These are phyloP conservation scores for Epichloe brachyelytri DNA, from an alignment of 2,329 filamentous ascomycete genomes.

Conservation along the genomic window DNA sequence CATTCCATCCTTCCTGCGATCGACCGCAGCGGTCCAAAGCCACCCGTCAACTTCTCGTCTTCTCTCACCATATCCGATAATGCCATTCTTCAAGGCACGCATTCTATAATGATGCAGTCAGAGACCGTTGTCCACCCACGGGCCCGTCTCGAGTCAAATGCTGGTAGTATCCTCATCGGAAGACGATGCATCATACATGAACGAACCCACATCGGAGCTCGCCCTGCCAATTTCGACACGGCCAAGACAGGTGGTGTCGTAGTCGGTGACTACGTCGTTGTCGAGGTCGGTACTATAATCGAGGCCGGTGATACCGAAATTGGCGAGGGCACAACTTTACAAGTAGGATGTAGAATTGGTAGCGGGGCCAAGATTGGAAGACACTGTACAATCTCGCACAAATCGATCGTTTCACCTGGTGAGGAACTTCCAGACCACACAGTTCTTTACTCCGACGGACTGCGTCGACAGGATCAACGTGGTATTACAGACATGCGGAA, in stretches of 20 bases:
- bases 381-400: conserved; percentile 59
- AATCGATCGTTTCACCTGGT: conserved; percentile 44
- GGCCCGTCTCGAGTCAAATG: conserved; percentile 61
- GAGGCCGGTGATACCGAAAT: conserved; percentile 50
- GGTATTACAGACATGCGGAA: conserved; percentile 51
- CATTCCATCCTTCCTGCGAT: conserved; percentile 42
- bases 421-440: conserved; percentile 52
- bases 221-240: conserved; percentile 14
- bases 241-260: conserved; percentile 34
- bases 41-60: conserved; percentile 49
- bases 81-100: conserved; percentile 52
- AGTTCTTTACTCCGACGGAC: conserved; percentile 55
- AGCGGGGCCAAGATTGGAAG: conserved; percentile 49
- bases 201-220: conserved; percentile 41
- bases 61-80: conserved; percentile 49
- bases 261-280: conserved; percentile 46
- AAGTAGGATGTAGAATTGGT: conserved; percentile 47
- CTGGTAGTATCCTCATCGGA: conserved; percentile 69
- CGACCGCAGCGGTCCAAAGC: conserved; percentile 41
- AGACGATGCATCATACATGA: conserved; percentile 75
- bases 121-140: conserved; percentile 81
- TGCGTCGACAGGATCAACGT: conserved; percentile 43
- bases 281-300: conserved; percentile 47
- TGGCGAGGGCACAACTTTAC: conserved; percentile 46
- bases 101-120: conserved; percentile 66